Conservation (phyloP, 1,284 basidiomycete genomes). For the Cerioporus squamosus region DNA sequence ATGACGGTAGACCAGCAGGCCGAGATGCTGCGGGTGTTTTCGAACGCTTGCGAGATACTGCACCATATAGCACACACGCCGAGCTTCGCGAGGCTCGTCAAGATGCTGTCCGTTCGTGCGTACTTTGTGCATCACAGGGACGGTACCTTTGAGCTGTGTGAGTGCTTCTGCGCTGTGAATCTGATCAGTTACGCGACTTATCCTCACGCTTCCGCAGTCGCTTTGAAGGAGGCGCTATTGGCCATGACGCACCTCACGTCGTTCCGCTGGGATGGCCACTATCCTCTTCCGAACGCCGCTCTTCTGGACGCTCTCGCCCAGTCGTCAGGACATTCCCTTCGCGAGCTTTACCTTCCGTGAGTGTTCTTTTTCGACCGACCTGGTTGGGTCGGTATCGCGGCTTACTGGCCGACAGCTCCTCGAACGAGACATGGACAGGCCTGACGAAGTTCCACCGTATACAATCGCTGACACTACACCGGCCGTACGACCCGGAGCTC, state of each 20-base stretch:
- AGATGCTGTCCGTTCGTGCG: conserved; percentile 11
- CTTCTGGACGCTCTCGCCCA: conserved; percentile 10
- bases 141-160: conserved; percentile 10
- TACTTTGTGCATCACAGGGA: neutral
- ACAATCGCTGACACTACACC: neutral
- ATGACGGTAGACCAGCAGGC: no score
- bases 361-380: no score
- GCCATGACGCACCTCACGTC: conserved; percentile 2
- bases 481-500: neutral
- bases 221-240: neutral
- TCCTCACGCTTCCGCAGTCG: conserved; percentile 3
- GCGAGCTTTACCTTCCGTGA: conserved; percentile 14
- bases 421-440: neutral
- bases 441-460: neutral
- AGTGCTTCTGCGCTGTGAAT: neutral
- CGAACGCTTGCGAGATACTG: conserved; percentile 9
- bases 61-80: conserved; percentile 11
- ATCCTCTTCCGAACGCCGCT: neutral
- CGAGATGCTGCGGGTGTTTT: no score
- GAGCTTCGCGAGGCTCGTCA: conserved; percentile 14
- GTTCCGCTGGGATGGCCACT: conserved; percentile 13
- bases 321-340: neutral
- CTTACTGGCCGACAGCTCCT: neutral
- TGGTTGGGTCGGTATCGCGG: neutral
- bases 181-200: no score